A percentile compares a stretch with the other conserved stretches of the same genome.
Evolutionary conservation across 176 grass and related monocot genomes (phyloP).

Genomic region (Raddia distichophylla): DNA sequence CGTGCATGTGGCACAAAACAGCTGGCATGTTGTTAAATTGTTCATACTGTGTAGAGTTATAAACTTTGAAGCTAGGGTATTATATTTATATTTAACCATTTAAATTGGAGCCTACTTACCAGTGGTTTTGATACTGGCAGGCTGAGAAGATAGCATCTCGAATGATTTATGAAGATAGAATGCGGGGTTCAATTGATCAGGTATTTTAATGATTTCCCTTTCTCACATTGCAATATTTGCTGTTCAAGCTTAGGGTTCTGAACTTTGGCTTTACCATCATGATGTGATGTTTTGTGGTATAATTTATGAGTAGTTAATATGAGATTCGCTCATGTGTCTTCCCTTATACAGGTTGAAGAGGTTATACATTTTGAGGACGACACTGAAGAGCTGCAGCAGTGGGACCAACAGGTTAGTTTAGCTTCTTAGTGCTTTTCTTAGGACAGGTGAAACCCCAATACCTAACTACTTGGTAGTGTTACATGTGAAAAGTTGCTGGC

Average conservation of each 20-base stretch:
- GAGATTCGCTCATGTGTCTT: neutral
- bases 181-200: conserved; percentile 96
- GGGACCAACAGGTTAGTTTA: conserved; percentile 87
- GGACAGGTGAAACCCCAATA: too few species aligned
- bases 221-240: neutral
- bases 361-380: conserved; percentile 99
- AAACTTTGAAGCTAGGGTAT: neutral
- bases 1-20: neutral
- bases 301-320: neutral
- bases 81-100: neutral
- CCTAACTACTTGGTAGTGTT: neutral
- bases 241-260: neutral
- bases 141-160: conserved; percentile 97
- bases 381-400: conserved; percentile 89
- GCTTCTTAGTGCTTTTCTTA: neutral
- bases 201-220: conserved; percentile 31
- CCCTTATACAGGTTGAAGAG: conserved; percentile 75
- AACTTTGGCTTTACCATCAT: neutral
- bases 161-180: conserved; percentile 98
- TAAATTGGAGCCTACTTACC: neutral
- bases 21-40: neutral
- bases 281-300: neutral
- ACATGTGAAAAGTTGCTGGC: neutral
- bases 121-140: conserved; percentile 43
- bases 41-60: neutral